Base-by-base conservation (phyloP, 345 rosid species). In the Boechera stricta region DNA sequence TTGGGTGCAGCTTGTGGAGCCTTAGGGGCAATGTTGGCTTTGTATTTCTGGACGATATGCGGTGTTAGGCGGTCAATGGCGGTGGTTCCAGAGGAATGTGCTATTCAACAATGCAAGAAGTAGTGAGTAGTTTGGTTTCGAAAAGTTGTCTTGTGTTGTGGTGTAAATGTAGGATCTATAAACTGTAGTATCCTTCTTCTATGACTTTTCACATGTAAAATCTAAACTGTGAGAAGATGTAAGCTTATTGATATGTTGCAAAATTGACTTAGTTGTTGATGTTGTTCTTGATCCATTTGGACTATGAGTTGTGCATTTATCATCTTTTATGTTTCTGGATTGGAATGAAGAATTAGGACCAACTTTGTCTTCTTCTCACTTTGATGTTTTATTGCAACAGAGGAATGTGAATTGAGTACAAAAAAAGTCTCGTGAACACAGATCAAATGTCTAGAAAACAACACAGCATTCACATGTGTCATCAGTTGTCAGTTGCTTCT, bases 1-100 rank as follows among this genome's bases (percentile, higher is more conserved):
- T 82, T 86, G 39, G 98, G 94, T 26, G 69, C 79, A 48, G 89
- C 71, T 1, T 86, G 87, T 77, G 98, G 97, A 59, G 87, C 86
- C 13, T 62, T 94, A 67, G 92, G 94, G 4, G 86, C 85, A 10
- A 80, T 85, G 51, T 44, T 80, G 31, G 82, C 80, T 72, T 69
- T 87, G 82, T 86, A 88, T 76, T 42, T 91, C 58, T 91, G 97
- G 90, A 82, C 31, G 13, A 80, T 89, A 73, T 84, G 89, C 29
- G 79, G 96, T 4, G 72, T 71, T 31, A 82, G 91, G 84, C 87
- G 91, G 16, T 89, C 91, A 0, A 79, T 89, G 51, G 89, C 85
- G 3, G 92, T 93, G 55, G 86, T 74, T 59, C 92, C 97, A 0
- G 91, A 86, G 80, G 93, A 85, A 53, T 86, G 85, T 70, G 79